Evolutionary conservation across 169 alveolate species (phyloP).

Genomic region (Eimeria brunetti): DNA sequence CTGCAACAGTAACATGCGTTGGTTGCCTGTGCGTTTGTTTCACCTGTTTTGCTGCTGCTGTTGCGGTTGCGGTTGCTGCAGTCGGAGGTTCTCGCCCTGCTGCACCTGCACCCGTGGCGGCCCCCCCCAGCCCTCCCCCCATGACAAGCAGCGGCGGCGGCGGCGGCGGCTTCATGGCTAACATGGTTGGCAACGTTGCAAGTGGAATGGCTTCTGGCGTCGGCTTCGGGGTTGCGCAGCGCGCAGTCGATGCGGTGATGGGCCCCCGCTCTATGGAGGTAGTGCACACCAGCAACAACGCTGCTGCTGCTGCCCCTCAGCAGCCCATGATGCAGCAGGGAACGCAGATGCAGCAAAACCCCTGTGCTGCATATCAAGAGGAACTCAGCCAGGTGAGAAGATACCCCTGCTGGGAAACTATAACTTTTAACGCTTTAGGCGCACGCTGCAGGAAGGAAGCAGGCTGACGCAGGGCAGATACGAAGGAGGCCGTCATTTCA

Average conservation of each 20-base stretch:
- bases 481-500: too few species aligned
- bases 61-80: background rate
- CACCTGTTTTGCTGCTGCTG: background rate
- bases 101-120: constrained; percentile 79
- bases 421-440: too few species aligned
- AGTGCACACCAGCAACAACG: constrained; percentile 78
- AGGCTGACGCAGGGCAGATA: background rate
- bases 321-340: constrained; percentile 43
- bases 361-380: constrained; percentile 60
- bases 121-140: constrained; percentile 80
- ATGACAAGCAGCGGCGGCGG: constrained; percentile 72
- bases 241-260: constrained; percentile 83
- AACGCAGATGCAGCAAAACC: constrained; percentile 24
- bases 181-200: constrained; percentile 79
- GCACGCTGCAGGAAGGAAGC: background rate
- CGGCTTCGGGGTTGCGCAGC: constrained; percentile 83
- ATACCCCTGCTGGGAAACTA: too few species aligned
- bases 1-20: background rate
- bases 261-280: constrained; percentile 84
- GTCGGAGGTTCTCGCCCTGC: constrained; percentile 78
- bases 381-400: constrained; percentile 74
- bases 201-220: constrained; percentile 82
- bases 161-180: constrained; percentile 81
- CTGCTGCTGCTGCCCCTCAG: constrained; percentile 57
- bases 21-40: background rate